Evolutionary conservation across 768 basidiomycete genomes (phyloP).

Genomic region (Russula griseocarnosa): DNA sequence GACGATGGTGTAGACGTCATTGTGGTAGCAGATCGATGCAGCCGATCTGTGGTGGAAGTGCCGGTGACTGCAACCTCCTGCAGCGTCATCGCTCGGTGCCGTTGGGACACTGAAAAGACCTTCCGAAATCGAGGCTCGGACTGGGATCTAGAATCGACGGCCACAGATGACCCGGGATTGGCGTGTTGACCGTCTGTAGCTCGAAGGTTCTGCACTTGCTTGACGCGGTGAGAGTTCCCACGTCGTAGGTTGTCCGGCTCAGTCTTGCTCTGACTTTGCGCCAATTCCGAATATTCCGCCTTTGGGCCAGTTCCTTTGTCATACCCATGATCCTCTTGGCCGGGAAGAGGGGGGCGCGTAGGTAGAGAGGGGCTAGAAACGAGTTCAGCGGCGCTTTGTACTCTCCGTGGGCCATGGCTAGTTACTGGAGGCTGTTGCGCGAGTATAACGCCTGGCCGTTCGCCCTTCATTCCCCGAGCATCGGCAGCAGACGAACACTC

Average conservation of each 20-base stretch:
- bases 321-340: not conserved
- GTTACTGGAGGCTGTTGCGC: not conserved
- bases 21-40: not conserved
- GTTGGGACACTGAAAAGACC: not conserved
- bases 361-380: not conserved
- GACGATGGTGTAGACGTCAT: not conserved
- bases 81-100: slow-evolving; percentile 1
- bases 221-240: not conserved
- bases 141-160: not conserved
- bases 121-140: not conserved
- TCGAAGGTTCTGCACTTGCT: not conserved
- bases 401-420: slow-evolving; percentile 13
- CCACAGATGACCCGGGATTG: not conserved
- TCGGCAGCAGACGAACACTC: slow-evolving; percentile 5
- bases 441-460: slow-evolving; percentile 2
- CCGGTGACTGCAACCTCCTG: not conserved
- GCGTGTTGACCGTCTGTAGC: not conserved
- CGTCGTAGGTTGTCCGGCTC: not conserved
- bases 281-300: not conserved
- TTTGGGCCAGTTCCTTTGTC: not conserved
- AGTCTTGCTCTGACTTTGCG: not conserved
- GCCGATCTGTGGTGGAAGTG: not conserved
- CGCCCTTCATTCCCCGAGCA: not conserved
- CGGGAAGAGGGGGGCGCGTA: not conserved
- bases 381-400: slow-evolving; percentile 20